These are phyloP conservation scores for Cerrena zonata DNA, from an alignment of 1,284 basidiomycete genomes.

Conservation along the genomic window DNA sequence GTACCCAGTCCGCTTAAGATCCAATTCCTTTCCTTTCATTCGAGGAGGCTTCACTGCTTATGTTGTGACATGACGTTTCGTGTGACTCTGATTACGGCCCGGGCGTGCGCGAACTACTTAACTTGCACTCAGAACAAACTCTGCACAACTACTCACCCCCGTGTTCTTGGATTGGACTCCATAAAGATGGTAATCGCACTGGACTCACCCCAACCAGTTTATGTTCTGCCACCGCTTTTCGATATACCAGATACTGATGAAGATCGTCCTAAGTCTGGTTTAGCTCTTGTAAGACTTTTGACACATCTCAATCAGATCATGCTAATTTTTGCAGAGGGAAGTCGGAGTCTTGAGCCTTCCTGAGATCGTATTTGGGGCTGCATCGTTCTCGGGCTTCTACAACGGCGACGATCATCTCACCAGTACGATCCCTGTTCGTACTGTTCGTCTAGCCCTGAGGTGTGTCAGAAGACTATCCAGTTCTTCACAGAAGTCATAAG, in stretches of 20 bases:
- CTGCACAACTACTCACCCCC: too few relatives aligned
- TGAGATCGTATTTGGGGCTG: constrained; percentile 61
- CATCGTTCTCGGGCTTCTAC: constrained; percentile 71
- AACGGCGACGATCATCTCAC: constrained; percentile 58
- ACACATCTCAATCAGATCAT: not conserved
- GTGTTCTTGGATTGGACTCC: too few relatives aligned
- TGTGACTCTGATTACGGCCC: not conserved
- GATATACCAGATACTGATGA: constrained; percentile 44
- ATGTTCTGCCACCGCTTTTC: constrained; percentile 34
- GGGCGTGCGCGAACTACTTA: too few relatives aligned
- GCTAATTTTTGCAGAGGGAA: constrained; percentile 9
- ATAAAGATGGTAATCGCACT: constrained; percentile 37
- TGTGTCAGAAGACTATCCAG: constrained; percentile 28
- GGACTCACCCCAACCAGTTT: constrained; percentile 37
- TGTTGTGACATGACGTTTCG: not conserved
- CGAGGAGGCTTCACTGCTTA: too few relatives aligned
- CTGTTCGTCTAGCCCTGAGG: constrained; percentile 77
- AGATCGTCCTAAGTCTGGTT: constrained; percentile 45
- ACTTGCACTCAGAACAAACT: too few relatives aligned
- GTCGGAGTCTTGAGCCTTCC: constrained; percentile 37
- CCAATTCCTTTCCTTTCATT: not conserved
- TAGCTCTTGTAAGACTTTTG: constrained; percentile 27
- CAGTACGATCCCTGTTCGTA: constrained; percentile 58
- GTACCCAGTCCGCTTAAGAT: too few relatives aligned
- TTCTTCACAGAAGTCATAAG: not conserved